Conservation (phyloP, 495 filamentous ascomycete species). For the Melanomma pulvis-pyrius region DNA sequence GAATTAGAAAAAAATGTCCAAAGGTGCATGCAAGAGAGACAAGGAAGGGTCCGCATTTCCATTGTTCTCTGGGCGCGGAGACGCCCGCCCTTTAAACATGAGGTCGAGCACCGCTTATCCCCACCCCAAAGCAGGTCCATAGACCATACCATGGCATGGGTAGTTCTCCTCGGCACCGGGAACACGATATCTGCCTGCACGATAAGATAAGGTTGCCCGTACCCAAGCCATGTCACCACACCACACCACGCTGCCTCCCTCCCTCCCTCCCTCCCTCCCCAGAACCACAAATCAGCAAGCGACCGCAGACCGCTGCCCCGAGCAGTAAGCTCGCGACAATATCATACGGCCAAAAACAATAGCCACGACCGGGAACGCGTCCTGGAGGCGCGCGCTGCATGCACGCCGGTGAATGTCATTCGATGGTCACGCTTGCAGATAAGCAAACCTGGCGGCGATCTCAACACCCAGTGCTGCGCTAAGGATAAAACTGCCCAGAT, state of each 20-base stretch:
- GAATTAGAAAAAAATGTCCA: background rate
- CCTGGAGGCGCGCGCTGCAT: background rate
- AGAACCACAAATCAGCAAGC: background rate
- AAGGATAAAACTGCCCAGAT: background rate
- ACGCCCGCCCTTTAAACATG: background rate
- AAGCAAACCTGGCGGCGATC: background rate
- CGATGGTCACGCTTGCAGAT: background rate
- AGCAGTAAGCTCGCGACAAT: background rate
- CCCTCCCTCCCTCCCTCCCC: background rate
- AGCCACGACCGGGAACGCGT: background rate
- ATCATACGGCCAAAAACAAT: background rate
- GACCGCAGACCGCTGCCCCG: background rate
- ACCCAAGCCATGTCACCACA: background rate
- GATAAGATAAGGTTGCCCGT: constrained; percentile 30
- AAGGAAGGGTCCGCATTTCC: background rate
- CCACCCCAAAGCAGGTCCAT: background rate
- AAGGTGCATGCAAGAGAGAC: background rate
- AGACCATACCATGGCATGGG: background rate
- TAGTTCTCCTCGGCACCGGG: background rate
- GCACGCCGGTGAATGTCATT: background rate
- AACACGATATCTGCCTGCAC: background rate
- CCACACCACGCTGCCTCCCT: background rate
- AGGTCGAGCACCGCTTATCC: background rate
- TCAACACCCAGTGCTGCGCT: background rate
- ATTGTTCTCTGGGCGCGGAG: background rate